Conservation (phyloP, 2,329 filamentous ascomycete genomes). For the Ascosphaera pollenicola region DNA sequence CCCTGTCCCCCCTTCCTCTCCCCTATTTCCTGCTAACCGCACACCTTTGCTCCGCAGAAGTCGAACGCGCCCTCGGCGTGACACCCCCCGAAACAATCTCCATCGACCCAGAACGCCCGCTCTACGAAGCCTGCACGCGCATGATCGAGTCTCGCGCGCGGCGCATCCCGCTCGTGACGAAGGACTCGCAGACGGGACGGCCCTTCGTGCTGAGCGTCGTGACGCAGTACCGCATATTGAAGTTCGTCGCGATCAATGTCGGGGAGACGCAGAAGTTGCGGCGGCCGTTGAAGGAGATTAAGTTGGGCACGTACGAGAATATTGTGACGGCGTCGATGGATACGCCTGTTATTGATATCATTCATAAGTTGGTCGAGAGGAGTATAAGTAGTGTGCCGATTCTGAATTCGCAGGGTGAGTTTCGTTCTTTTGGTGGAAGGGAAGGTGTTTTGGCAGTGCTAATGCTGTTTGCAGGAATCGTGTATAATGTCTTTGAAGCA, state of each 20-base stretch:
- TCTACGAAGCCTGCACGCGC: conserved; percentile 85
- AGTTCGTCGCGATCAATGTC: conserved; percentile 94
- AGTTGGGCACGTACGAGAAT: conserved; percentile 62
- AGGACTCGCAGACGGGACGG: conserved; percentile 80
- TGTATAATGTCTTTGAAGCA: conserved; percentile 93
- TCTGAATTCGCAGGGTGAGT: conserved; percentile 42
- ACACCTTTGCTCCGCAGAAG: conserved; percentile 55
- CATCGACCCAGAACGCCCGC: conserved; percentile 70
- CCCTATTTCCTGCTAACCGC: no score
- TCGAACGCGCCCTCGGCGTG: conserved; percentile 84
- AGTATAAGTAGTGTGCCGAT: conserved; percentile 94
- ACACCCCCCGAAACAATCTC: conserved; percentile 83
- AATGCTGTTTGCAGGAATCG: conserved; percentile 25
- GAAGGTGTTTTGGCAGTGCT: background rate
- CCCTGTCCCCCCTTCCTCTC: no score
- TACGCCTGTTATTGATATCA: conserved; percentile 79
- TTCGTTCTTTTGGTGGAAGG: background rate
- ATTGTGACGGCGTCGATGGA: conserved; percentile 72
- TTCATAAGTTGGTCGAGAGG: conserved; percentile 75
- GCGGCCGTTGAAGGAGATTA: conserved; percentile 66
- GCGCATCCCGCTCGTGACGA: conserved; percentile 79
- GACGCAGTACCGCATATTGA: conserved; percentile 94
- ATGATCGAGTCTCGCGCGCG: conserved; percentile 90
- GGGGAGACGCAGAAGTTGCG: conserved; percentile 71
- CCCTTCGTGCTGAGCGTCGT: conserved; percentile 92